phyloP scores from a whole-genome alignment of 1,284 basidiomycete genomes.

The Sanghuangporus sanghuang region DNA sequence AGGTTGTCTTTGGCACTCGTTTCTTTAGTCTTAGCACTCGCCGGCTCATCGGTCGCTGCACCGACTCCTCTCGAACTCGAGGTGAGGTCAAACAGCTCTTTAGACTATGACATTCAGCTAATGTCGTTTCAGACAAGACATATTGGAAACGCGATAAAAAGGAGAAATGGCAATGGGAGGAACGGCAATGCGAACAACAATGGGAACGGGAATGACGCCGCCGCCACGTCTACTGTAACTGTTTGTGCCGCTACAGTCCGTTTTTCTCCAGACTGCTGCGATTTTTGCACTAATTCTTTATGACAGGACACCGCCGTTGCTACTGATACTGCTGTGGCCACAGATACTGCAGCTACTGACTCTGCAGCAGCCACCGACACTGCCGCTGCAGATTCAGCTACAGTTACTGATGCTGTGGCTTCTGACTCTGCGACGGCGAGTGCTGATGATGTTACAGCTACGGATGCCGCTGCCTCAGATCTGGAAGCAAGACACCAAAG shows the following conservation, averaged over 20 bases:
- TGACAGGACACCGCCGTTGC: neutral
- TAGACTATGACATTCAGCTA: neutral
- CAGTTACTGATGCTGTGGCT: neutral
- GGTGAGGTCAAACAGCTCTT: constrained; percentile 16
- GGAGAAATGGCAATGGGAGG: neutral
- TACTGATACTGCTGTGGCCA: neutral
- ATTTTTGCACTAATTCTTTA: neutral
- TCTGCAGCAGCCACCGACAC: neutral
- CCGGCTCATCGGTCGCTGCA: constrained; percentile 24
- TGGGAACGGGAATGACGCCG: neutral
- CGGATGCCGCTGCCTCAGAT: neutral
- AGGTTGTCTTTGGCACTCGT: constrained; percentile 7
- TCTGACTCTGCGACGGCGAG: neutral
- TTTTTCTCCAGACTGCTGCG: neutral
- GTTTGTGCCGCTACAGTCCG: neutral
- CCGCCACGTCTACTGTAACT: neutral
- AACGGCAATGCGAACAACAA: neutral
- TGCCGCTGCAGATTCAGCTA: neutral
- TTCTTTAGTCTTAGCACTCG: constrained; percentile 20
- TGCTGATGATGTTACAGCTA: neutral
- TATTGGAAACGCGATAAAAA: too few relatives aligned
- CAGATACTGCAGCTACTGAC: neutral
- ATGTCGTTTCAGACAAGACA: neutral
- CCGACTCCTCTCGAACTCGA: constrained; percentile 22
- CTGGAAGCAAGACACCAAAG: neutral